Base-by-base conservation (phyloP, 495 filamentous ascomycete genomes). In the Hamigera avellanea region DNA sequence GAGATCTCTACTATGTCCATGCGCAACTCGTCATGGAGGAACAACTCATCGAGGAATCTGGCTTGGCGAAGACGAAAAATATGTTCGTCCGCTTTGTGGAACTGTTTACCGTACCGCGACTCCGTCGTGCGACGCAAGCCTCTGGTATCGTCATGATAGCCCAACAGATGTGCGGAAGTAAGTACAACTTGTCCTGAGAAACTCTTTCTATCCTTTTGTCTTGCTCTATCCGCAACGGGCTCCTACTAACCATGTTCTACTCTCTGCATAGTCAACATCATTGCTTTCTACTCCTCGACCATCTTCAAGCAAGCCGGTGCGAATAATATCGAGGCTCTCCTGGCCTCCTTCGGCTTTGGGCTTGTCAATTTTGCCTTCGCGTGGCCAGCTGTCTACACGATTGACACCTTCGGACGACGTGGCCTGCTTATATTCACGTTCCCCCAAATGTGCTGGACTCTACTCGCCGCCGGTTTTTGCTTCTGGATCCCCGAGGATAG, bases 341-440 rank as follows among this genome's bases (percentile, higher is more conserved):
- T 82, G 9, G 78, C 76, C 2, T 86, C 81, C 0, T 83, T 75
- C 45, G 85, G 85, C 2, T 91, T 87, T 48, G 85, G 85, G 19
- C 53, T 83, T 1, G 69, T 89, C 45, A 88, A 91, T 57, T 89
- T 83, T 54, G 31, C 81, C n/a, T 91, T 91, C 45, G 81, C 83
- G 32, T 83, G 75, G 61, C 84, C 85, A 1, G 84, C 85, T 5
- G 68, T 93, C 19, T 83, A 70, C 63, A 86, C 83, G 5, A 93
- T 93, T 44, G 86, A 93, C 56, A 86, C 80, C 8, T 89, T 76
- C 33, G 86, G 86, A 7, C 79, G 86, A 23, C 74, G 86, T 14
- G 66, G 67, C 12, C 68, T 93, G 1, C 70, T 91, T 1, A 70
- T 91, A 3, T 83, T 86, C 54, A 93, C 86, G 8, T 89, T 89